Base-by-base conservation (phyloP, 768 basidiomycete species). In the Phlebiopsis gigantea region DNA sequence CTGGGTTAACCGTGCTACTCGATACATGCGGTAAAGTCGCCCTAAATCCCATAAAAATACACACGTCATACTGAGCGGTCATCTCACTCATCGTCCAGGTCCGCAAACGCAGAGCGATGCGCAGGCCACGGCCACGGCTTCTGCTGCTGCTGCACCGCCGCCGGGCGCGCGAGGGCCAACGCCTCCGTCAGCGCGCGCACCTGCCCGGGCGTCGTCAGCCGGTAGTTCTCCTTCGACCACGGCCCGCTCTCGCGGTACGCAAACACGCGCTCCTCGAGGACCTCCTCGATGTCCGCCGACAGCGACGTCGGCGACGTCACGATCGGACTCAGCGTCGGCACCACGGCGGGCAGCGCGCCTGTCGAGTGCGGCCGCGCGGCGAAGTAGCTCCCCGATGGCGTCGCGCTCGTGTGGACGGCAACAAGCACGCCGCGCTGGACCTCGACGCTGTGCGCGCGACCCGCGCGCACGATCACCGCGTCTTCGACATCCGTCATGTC, bases 321-420 rank as follows among this genome's bases (percentile, higher is more conserved):
- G 43, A 61, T 59, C 4, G 61, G 57, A 46, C 57, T 59, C 28
- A 61, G 55, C 57, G 41, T 51, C 21, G 61, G 61, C 15, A 53
- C 51, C 12, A 48, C 57, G 15, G 53, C 30, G 19, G 56, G 28
- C 34, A 58, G 46, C 24, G 45, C 53, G 21, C 25, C 24, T 3
- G 42, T 46, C 49, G 34, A 29, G 22, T 41, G 3, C 34, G 48
- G 41, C 7, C 31, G 41, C 25, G 6, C 29, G 39, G 26, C 8
- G 28, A 17, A 19, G 46, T 19, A 12, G 28, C 29, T 25, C 22
- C 42, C 8, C 24, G 51, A 42, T 17, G 52, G 10, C 6, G 39
- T 41, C 19, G 21, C 44, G 51, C 15, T 42, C 3, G 56, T 49
- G n/a, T 51, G 9, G 39, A 61, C 24, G 24, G 61, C 58, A 5